These are phyloP conservation scores for Russula earlei DNA, from an alignment of 768 basidiomycete species.

Conservation along the genomic window DNA sequence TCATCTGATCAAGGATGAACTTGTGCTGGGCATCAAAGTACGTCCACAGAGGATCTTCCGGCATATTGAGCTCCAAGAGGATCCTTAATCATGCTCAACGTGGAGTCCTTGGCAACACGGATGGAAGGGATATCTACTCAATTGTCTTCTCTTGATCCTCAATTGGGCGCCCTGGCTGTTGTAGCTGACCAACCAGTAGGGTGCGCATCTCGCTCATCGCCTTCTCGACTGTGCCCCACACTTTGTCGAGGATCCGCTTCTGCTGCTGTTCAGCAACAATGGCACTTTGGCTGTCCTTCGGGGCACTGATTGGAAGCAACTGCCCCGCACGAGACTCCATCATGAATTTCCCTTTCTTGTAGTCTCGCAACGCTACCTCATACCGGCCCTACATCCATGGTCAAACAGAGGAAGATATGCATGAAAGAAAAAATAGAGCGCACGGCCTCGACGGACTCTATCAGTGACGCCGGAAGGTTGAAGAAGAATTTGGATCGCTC, in stretches of 20 bases:
- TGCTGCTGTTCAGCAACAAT: conserved; percentile 63
- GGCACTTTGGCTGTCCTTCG: conserved; percentile 45
- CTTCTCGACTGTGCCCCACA: conserved; percentile 91
- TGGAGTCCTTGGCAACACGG: neutral
- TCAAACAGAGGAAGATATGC: neutral
- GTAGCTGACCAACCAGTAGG: conserved; percentile 65
- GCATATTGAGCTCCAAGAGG: conserved; percentile 72
- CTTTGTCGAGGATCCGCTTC: conserved; percentile 88
- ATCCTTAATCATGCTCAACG: conserved; percentile 43
- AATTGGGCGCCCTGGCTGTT: conserved; percentile 66
- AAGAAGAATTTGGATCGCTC: conserved; percentile 98
- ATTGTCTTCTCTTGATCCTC: conserved; percentile 97
- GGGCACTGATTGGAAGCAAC: conserved; percentile 57
- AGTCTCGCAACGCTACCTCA: conserved; percentile 88
- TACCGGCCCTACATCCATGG: conserved; percentile 72
- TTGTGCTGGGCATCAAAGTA: conserved; percentile 93
- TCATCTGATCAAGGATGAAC: conserved; percentile 74
- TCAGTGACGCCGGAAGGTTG: conserved; percentile 86
- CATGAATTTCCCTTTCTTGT: conserved; percentile 92
- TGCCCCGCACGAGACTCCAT: conserved; percentile 86
- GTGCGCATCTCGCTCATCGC: conserved; percentile 88
- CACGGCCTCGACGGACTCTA: conserved; percentile 85
- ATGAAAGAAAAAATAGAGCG: conserved; percentile 24
- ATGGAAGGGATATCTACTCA: conserved; percentile 48
- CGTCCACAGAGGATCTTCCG: conserved; percentile 90